These are phyloP conservation scores for Albophoma yamanashiensis DNA, from an alignment of 2,329 filamentous ascomycete genomes.

Conservation along the genomic window DNA sequence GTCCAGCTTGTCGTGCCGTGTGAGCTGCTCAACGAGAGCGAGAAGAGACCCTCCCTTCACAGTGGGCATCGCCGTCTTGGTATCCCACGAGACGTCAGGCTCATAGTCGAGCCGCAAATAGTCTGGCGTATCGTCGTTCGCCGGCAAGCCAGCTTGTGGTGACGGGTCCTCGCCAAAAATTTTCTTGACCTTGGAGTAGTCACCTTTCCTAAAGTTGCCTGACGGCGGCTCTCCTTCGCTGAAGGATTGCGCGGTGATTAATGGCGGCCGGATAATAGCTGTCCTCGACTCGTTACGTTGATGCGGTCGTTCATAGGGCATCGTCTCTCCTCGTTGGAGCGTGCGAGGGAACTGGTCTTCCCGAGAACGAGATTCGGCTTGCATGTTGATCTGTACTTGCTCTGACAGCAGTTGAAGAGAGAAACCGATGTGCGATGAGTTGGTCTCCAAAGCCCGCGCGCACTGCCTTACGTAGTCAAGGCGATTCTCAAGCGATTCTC, in stretches of 20 bases:
- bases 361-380: conserved; percentile 27
- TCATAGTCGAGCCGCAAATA: conserved; percentile 83
- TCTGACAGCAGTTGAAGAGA: conserved; percentile 81
- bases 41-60: conserved; percentile 84
- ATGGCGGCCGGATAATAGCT: conserved; percentile 30
- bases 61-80: conserved; percentile 61
- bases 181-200: conserved; percentile 54
- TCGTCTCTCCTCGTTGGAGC: conserved; percentile 46
- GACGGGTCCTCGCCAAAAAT: conserved; percentile 56
- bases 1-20: conserved; percentile 89
- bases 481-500: conserved; percentile 79
- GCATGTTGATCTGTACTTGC: conserved; percentile 52
- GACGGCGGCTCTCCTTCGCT: conserved; percentile 45
- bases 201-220: conserved; percentile 45
- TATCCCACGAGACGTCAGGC: conserved; percentile 80
- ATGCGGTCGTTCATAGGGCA: conserved; percentile 45
- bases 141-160: conserved; percentile 31
- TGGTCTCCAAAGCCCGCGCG: conserved; percentile 72
- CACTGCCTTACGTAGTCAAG: conserved; percentile 70
- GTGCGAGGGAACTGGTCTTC: conserved; percentile 38
- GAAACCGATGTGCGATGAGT: conserved; percentile 78
- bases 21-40: conserved; percentile 88
- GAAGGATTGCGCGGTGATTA: conserved; percentile 52
- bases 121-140: conserved; percentile 68
- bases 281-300: conserved; percentile 45